Conservation (phyloP, 768 basidiomycete genomes). For the Mrakia frigida region DNA sequence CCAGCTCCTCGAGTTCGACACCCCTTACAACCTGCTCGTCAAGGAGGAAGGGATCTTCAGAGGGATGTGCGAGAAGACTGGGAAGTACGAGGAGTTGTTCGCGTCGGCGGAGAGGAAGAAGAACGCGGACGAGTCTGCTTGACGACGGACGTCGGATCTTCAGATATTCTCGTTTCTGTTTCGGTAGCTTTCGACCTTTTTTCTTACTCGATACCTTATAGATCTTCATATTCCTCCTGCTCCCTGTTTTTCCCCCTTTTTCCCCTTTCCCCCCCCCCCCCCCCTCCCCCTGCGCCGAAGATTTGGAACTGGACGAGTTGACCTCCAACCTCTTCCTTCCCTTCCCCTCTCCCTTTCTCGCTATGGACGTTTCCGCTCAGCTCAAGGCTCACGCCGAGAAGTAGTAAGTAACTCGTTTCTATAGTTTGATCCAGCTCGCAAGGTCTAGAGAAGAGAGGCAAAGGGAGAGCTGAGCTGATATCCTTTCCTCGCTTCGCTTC, state of each 20-base stretch:
- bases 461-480: no score
- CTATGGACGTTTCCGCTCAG: constrained; percentile 77
- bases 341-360: background rate
- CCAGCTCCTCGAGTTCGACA: constrained; percentile 43
- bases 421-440: background rate
- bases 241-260: no score
- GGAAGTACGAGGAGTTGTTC: constrained; percentile 42
- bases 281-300: no score
- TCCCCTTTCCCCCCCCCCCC: no score
- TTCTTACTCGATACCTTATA: no score
- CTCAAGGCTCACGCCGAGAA: constrained; percentile 67
- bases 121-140: no score
- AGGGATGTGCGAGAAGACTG: constrained; percentile 38
- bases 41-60: constrained; percentile 42
- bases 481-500: constrained; percentile 1
- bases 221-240: no score
- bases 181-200: no score
- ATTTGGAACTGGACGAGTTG: no score
- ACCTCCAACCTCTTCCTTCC: background rate
- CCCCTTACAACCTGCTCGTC: constrained; percentile 37
- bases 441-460: no score
- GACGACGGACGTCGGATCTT: no score
- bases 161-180: no score
- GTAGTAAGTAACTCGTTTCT: constrained; percentile 52
- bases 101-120: constrained; percentile 33